A percentile compares a stretch with the other conserved stretches of the same genome.
Evolutionary conservation across 495 filamentous ascomycete genomes (phyloP).

Genomic region (Cercophora newfieldiana): DNA sequence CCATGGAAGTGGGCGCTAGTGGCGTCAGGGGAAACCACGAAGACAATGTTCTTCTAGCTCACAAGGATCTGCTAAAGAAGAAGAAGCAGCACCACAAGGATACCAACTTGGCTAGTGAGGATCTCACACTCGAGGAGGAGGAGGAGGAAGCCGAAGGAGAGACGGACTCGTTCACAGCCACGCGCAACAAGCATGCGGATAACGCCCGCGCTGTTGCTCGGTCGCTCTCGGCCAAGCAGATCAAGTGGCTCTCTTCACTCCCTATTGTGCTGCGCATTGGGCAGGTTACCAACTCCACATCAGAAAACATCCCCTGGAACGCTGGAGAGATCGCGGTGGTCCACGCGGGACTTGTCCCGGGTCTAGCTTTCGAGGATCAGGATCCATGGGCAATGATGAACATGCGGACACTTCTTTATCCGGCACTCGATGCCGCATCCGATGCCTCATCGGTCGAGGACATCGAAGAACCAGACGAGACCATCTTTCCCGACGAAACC

Average conservation of each 20-base stretch:
- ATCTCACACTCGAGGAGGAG: background rate
- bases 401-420: slow-evolving; percentile 70
- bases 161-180: background rate
- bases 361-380: slow-evolving; percentile 66
- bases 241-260: slow-evolving; percentile 66
- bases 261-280: slow-evolving; percentile 76
- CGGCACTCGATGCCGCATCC: background rate
- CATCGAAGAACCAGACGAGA: slow-evolving; percentile 9
- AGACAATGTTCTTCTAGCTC: slow-evolving; percentile 63
- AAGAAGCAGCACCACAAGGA: slow-evolving; percentile 8
- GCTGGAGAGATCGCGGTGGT: slow-evolving; percentile 69
- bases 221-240: slow-evolving; percentile 51
- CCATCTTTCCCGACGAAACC: background rate
- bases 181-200: slow-evolving; percentile 30
- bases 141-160: background rate
- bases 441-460: background rate
- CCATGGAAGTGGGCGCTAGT: slow-evolving; percentile 65
- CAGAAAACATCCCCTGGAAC: slow-evolving; percentile 30
- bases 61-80: slow-evolving; percentile 15
- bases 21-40: slow-evolving; percentile 94
- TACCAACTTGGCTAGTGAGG: slow-evolving; percentile 1
- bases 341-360: slow-evolving; percentile 82
- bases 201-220: slow-evolving; percentile 36
- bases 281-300: slow-evolving; percentile 41
- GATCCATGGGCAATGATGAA: slow-evolving; percentile 85